phyloP scores from a whole-genome alignment of 192 early-diverging fungal species.

The Backusella morwellensis region DNA sequence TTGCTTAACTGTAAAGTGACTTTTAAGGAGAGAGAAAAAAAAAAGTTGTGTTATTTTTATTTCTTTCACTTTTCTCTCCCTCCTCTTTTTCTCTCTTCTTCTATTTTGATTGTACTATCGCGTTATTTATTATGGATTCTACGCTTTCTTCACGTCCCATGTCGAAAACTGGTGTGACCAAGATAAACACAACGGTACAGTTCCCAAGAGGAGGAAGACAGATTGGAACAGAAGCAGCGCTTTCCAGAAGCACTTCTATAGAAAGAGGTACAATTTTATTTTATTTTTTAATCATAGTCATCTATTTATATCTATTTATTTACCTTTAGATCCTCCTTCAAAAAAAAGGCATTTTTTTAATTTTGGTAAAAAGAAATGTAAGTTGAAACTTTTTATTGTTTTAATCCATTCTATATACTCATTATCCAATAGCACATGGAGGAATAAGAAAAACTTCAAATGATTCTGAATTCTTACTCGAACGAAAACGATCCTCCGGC shows the following conservation, averaged over 20 bases:
- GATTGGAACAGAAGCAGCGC: background rate
- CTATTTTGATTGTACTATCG: background rate
- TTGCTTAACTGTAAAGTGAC: background rate
- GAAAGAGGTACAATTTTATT: background rate
- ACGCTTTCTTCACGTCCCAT: background rate
- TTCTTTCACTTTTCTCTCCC: background rate
- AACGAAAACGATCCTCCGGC: background rate
- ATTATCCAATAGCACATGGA: background rate
- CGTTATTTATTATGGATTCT: background rate
- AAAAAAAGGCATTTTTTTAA: background rate
- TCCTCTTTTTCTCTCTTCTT: background rate
- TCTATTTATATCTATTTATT: background rate
- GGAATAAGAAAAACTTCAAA: background rate
- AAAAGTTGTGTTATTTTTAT: background rate
- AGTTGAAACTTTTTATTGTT: background rate
- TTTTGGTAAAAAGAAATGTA: constrained; percentile 8
- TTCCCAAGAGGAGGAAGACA: constrained; percentile 24
- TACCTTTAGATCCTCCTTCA: background rate
- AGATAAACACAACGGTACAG: constrained; percentile 13
- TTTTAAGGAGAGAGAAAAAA: background rate
- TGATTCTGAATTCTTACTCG: background rate
- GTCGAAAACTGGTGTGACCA: background rate
- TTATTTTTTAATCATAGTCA: background rate
- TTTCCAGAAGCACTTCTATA: constrained; percentile 8
- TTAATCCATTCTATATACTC: background rate